Conservation (phyloP, 495 filamentous ascomycete genomes). For the Penicillium turbatum region DNA sequence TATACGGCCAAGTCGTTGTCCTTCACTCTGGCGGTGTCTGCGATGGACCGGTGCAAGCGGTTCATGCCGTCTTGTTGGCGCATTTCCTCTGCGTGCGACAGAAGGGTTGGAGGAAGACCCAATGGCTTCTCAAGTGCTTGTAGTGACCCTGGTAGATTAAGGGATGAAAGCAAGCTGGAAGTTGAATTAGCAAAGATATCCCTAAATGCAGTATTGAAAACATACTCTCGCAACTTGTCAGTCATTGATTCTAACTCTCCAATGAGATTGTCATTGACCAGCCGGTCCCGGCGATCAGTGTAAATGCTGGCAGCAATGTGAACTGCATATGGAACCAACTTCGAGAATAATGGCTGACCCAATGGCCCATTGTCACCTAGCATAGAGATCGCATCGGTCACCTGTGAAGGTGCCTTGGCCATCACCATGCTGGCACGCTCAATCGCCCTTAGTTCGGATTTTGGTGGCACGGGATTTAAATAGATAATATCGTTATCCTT, state of each 20-base stretch:
- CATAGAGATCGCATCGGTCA: conserved; percentile 72
- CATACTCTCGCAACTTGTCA: conserved; percentile 67
- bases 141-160: conserved; percentile 88
- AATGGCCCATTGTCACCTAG: conserved; percentile 75
- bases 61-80: conserved; percentile 85
- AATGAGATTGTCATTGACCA: conserved; percentile 82
- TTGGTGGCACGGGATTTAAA: conserved; percentile 75
- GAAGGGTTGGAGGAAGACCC: conserved; percentile 77
- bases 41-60: conserved; percentile 67
- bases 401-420: conserved; percentile 72
- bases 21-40: conserved; percentile 83
- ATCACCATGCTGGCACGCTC: conserved; percentile 87
- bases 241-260: conserved; percentile 81
- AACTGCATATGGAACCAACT: conserved; percentile 92
- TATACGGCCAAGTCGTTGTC: conserved; percentile 68
- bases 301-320: conserved; percentile 95
- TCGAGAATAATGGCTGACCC: conserved; percentile 81
- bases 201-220: not conserved
- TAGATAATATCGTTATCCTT: conserved; percentile 97
- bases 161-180: conserved; percentile 59
- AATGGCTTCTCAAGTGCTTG: conserved; percentile 95
- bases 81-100: conserved; percentile 91
- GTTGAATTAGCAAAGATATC: conserved; percentile 10
- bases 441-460: conserved; percentile 79
- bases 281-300: conserved; percentile 80